Evolutionary conservation across 2,329 filamentous ascomycete genomes (phyloP), one percentile per base, ranked within the genome.

Genomic region (Penicillium sp.): DNA sequence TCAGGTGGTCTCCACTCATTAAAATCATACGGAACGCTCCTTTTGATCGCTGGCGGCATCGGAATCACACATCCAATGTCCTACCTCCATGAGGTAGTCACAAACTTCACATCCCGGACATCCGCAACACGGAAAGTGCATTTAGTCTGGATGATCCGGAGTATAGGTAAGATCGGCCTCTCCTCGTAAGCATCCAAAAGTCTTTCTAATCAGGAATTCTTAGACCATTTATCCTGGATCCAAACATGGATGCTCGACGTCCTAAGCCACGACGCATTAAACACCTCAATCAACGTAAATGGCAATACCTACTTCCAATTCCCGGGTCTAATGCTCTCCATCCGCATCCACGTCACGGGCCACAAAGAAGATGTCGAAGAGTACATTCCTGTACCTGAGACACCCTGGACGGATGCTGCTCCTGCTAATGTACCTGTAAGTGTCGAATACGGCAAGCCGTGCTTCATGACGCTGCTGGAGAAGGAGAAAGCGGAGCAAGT

Each of bases 21-120:
- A 3, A 51, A 57, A 2, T 71, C 69, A 0, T 73, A 72, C 26
- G 72, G 71, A 5, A 71, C 66, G 5, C 60, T 75, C 12, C 55
- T 75, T 1, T 49, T 73, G 14, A 63, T 75, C 31, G 70, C 72
- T 5, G 72, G 72, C 0, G 72, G 72, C 2, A 73, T 75, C 42
- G 72, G 72, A 1, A 73, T 74, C 45, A 75, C 72, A 2, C 69
- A 72, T 45, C 65, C 70, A 6, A 66, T 72, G 56, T 71, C 69
- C 1, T 72, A 73, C 45, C 45, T 73, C 18, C 66, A 68, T 27
- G 66, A 71, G 42, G 65, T 71, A 6, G 55, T 71, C 20, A 55
- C 62, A 22, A 65, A 60, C 2, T 68, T 70, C 18, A 45, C 63
- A 6, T 45, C 62, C 8, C 59, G 61, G 2, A 60, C 61, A 5